phyloP scores from a whole-genome alignment of 257 asterid species.

The Plantago major region DNA sequence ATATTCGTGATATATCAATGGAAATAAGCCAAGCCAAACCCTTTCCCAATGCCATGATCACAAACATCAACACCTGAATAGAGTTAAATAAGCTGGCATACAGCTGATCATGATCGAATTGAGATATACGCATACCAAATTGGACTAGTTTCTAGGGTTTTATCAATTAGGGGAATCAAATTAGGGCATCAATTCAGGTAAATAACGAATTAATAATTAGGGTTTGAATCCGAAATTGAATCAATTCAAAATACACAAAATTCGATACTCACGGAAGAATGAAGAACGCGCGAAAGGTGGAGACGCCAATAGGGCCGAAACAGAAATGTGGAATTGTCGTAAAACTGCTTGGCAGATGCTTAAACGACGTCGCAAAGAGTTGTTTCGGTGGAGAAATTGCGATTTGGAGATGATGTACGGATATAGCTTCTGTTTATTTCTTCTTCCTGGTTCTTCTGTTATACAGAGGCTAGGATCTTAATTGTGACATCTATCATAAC shows the following conservation, averaged over 20 bases:
- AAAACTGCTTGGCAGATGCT: constrained; percentile 10
- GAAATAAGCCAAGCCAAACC: background rate
- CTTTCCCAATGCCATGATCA: constrained; percentile 11
- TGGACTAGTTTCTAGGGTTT: constrained; percentile 33
- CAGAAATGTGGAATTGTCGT: constrained; percentile 1
- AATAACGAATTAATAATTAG: constrained; percentile 20
- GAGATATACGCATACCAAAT: constrained; percentile 1
- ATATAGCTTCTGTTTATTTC: background rate
- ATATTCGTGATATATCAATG: background rate
- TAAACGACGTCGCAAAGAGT: constrained; percentile 25
- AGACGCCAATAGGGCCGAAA: background rate
- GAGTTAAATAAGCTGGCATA: constrained; percentile 10
- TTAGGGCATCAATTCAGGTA: constrained; percentile 18
- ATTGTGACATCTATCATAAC: no score
- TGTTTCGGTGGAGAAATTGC: constrained; percentile 24
- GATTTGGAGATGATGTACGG: constrained; percentile 24
- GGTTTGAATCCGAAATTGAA: constrained; percentile 5
- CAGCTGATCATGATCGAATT: constrained; percentile 12
- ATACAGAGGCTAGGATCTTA: no score
- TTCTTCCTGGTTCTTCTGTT: background rate
- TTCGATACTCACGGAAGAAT: constrained; percentile 16
- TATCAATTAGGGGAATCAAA: constrained; percentile 32
- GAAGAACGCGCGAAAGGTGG: constrained; percentile 8
- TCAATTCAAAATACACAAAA: constrained; percentile 11
- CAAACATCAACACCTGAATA: constrained; percentile 16